Conservation (phyloP, 129 eudicot species). For the Deinandra increscens region DNA sequence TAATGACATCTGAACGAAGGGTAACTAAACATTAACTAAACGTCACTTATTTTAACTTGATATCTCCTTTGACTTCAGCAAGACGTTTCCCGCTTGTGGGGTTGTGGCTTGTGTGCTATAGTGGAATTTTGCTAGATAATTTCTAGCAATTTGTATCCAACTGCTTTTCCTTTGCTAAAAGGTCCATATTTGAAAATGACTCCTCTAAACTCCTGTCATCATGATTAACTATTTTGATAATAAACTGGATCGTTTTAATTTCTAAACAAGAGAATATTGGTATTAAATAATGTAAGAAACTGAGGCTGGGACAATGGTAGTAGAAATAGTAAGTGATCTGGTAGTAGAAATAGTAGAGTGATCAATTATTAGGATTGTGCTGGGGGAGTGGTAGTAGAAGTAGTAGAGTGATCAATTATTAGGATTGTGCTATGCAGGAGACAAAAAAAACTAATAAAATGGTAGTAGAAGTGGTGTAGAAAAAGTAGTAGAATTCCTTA, state of each 20-base stretch:
- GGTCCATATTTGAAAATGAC: constrained; percentile 98
- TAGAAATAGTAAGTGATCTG: no score
- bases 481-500: no score
- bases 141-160: constrained; percentile 91
- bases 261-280: background rate
- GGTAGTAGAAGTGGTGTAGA: no score
- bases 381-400: no score
- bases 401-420: no score
- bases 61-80: constrained; percentile 73
- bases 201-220: constrained; percentile 98
- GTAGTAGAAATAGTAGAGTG: no score
- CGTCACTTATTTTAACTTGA: constrained; percentile 78
- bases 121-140: constrained; percentile 82
- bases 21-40: no score
- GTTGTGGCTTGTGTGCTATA: constrained; percentile 68
- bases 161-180: constrained; percentile 94
- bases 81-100: constrained; percentile 52
- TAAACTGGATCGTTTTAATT: background rate
- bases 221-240: constrained; percentile 11
- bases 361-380: no score
- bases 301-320: constrained; percentile 98
- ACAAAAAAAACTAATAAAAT: no score
- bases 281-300: constrained; percentile 50
- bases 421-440: no score
- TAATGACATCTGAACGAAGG: constrained; percentile 93